Evolutionary conservation across 129 eudicot genomes (phyloP).

Genomic region (Smallanthus sonchifolius): DNA sequence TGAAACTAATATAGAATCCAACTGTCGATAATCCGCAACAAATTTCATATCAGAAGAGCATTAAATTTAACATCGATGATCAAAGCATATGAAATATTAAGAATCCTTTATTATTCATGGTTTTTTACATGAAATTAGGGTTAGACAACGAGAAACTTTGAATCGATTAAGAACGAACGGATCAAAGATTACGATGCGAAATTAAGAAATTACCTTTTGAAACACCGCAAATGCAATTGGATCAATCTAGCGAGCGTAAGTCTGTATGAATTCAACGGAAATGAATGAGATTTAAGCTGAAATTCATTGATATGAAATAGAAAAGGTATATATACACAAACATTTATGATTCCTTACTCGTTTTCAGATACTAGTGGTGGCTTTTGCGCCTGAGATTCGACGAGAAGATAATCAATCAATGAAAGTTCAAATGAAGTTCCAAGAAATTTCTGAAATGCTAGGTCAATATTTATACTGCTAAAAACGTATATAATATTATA

Average conservation of each 20-base stretch:
- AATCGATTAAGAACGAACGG: not conserved
- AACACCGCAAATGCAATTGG: constrained; percentile 1
- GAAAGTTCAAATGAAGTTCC: constrained; percentile 22
- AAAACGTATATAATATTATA: too few relatives aligned
- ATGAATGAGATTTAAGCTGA: constrained; percentile 6
- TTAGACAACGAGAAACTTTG: not conserved
- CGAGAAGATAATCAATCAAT: constrained; percentile 5
- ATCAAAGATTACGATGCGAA: not conserved
- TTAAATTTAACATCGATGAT: not conserved
- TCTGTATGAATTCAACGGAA: constrained; percentile 9
- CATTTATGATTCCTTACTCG: constrained; percentile 23
- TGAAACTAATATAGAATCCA: not conserved
- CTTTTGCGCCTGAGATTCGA: constrained; percentile 3
- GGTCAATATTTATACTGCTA: not conserved
- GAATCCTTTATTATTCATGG: not conserved
- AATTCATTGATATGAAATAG: constrained; percentile 4
- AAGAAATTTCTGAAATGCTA: not conserved
- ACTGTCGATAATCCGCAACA: not conserved
- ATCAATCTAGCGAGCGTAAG: constrained; percentile 1
- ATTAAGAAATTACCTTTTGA: constrained; percentile 20
- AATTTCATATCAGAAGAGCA: not conserved
- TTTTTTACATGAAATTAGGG: constrained; percentile 4
- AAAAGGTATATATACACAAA: not conserved
- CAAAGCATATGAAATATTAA: not conserved
- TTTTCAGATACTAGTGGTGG: constrained; percentile 15